phyloP scores from a whole-genome alignment of 2,329 filamentous ascomycete species.

The Diplodia scrobiculata region DNA sequence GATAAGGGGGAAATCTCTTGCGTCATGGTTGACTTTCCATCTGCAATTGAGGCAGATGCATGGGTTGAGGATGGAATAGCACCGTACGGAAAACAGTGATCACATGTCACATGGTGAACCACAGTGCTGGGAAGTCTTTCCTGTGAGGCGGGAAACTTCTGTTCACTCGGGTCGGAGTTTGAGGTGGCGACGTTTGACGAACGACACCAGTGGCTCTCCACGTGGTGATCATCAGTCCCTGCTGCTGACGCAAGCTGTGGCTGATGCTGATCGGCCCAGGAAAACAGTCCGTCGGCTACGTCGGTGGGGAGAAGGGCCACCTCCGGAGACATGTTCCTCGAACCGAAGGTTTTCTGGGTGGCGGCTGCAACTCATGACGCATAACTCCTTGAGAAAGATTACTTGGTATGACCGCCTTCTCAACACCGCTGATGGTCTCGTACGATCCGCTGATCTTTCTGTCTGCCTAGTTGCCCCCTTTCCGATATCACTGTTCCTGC shows the following conservation, averaged over 20 bases:
- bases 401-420: neutral
- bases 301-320: neutral
- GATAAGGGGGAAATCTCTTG: neutral
- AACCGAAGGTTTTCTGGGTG: neutral
- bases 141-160: slow-evolving; percentile 10
- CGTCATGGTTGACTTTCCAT: neutral
- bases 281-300: neutral
- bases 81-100: neutral
- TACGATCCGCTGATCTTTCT: neutral
- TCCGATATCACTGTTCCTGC: neutral
- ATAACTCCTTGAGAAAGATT: neutral
- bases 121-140: slow-evolving; percentile 1
- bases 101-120: neutral
- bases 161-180: slow-evolving; percentile 1
- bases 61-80: neutral
- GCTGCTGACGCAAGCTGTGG: neutral
- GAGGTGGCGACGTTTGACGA: neutral
- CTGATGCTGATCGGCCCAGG: neutral
- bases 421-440: neutral
- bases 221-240: slow-evolving; percentile 6
- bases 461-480: neutral
- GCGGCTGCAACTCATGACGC: neutral
- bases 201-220: neutral
- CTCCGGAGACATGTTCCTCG: neutral
- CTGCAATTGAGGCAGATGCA: neutral